These are phyloP conservation scores for Eucommia ulmoides DNA, from an alignment of 257 asterid genomes.

Conservation along the genomic window DNA sequence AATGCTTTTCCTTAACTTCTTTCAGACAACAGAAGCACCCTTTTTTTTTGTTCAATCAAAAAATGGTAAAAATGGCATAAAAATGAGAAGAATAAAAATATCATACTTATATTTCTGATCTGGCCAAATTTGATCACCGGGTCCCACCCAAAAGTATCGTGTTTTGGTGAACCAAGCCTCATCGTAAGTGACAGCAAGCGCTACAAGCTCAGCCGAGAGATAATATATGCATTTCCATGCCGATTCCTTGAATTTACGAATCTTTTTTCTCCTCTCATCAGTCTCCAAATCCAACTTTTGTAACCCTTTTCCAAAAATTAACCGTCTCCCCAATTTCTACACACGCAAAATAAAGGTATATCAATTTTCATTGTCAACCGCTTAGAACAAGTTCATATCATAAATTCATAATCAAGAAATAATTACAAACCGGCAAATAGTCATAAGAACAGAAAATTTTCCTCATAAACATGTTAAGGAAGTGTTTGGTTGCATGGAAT, in stretches of 20 bases:
- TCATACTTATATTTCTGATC: constrained; percentile 73
- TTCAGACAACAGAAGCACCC: no score
- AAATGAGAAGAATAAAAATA: constrained; percentile 19
- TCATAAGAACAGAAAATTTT: no score
- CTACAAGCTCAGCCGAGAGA: constrained; percentile 83
- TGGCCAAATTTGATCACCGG: constrained; percentile 85
- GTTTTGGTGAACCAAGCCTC: constrained; percentile 89
- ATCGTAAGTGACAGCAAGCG: constrained; percentile 62
- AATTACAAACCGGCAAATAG: no score
- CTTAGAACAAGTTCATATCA: no score
- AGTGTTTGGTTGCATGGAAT: no score
- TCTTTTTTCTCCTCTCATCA: constrained; percentile 49
- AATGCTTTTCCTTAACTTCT: no score
- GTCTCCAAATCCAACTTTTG: constrained; percentile 34
- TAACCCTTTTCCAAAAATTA: constrained; percentile 62
- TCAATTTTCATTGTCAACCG: no score
- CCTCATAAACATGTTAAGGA: no score
- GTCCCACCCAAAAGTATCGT: constrained; percentile 79
- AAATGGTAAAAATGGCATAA: no score
- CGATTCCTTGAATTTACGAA: constrained; percentile 85
- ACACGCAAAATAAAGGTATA: no score
- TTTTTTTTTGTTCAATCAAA: no score
- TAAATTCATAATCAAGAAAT: no score
- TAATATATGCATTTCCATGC: constrained; percentile 92
- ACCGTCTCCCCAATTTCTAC: constrained; percentile 59